phyloP scores from a whole-genome alignment of 2,329 filamentous ascomycete genomes.

The Tolypocladium sp. region DNA sequence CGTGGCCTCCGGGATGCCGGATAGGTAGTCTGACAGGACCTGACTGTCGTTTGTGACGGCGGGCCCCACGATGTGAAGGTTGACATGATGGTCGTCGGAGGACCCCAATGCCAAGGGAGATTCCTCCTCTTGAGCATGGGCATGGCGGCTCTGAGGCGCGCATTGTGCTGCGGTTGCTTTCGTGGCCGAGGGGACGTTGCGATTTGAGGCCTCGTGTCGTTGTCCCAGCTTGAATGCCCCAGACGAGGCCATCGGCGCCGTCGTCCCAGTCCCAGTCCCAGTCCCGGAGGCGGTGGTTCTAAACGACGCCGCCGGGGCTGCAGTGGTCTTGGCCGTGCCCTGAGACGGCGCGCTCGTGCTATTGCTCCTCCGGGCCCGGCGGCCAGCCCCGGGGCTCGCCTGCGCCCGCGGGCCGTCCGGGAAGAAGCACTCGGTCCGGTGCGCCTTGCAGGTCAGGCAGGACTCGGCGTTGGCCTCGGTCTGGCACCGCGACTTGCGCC shows the following conservation, averaged over 20 bases:
- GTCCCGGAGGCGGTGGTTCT: background rate
- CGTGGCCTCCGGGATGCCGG: constrained; percentile 18
- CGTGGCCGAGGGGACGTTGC: background rate
- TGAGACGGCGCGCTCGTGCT: background rate
- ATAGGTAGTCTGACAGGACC: constrained; percentile 49
- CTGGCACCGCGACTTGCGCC: constrained; percentile 53
- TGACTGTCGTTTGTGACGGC: constrained; percentile 51
- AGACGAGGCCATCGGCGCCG: background rate
- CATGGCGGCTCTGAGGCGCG: background rate
- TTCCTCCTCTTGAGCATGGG: constrained; percentile 6
- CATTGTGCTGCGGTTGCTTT: background rate
- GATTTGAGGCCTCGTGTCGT: background rate
- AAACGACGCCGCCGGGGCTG: background rate
- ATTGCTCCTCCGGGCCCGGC: constrained; percentile 3
- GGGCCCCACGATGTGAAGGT: constrained; percentile 49
- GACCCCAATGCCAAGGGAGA: constrained; percentile 20
- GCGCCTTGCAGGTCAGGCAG: constrained; percentile 49
- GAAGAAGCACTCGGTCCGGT: constrained; percentile 48
- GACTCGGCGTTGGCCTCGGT: constrained; percentile 41
- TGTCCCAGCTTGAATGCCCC: background rate
- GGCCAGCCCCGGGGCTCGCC: constrained; percentile 8
- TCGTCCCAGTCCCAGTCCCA: background rate
- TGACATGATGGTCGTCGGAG: constrained; percentile 27
- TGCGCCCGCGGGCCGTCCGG: constrained; percentile 24
- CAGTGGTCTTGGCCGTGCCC: background rate